Base-by-base conservation (phyloP, 1,284 basidiomycete species). In the Prillingera fragicola region DNA sequence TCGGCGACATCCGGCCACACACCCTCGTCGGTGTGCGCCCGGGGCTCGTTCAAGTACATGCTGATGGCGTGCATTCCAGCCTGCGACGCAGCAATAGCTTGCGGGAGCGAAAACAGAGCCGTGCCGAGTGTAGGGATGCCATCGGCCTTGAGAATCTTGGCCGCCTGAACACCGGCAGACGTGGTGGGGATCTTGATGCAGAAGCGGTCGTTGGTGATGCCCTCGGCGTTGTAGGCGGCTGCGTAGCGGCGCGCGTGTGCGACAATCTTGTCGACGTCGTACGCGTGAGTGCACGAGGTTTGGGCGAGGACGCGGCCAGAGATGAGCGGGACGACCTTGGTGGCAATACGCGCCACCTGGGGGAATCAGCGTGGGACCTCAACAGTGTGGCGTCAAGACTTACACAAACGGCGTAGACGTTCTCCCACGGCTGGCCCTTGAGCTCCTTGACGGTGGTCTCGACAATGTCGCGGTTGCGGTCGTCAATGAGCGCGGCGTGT, bases 181-280 rank as follows among this genome's bases (percentile, higher is more conserved):
- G 62, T 69, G 17, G 50, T 43, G 17, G 65, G 59, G 36, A 69
- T 59, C 58, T 69, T 69, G 60, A 69, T 60, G 43, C 57, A 60
- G 45, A 57, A 57, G 5, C 62, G 55, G 18, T 60, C 55, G 26
- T 36, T 38, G 10, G 43, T 9, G 33, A 58, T 54, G 8, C 56
- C 54, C 12, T 44, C 53, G 3, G 42, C 49, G n/a, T 51, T 51
- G 34, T 41, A 55, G 1, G 54, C 50, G 1, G 18, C 14, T 6
- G 34, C 47, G 28, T 53, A 55, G 3, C 26, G 31, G 7, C 45
- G 34, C 8, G 55, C 57, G 13, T 59, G 34, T 5, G 32, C 38
- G 35, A 49, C 34, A 8, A 46, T 49, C n/a, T 25, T n/a, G 13
- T 55, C 33, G 17, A 26, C 35, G 45, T 56, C 49, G 39, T 51